phyloP scores from a whole-genome alignment of 1,139 yeast species.

The Yarrowia galli region DNA sequence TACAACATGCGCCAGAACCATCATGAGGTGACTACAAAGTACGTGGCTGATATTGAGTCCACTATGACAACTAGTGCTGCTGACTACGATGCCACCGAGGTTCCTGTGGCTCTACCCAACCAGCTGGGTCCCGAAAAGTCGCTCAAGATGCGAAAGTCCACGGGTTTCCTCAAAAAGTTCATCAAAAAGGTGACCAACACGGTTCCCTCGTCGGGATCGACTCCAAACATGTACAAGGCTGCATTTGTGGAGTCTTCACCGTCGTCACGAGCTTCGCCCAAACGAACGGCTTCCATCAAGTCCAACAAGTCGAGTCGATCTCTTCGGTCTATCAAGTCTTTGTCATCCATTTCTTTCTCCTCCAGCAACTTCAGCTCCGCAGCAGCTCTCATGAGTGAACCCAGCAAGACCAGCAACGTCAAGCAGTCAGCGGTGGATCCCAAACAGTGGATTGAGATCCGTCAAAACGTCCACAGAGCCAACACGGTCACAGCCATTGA shows the following conservation, averaged over 20 bases:
- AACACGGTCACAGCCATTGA: conserved; percentile 76
- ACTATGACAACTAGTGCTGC: background rate
- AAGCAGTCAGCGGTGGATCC: conserved; percentile 39
- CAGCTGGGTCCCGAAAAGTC: conserved; percentile 42
- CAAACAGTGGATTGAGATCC: conserved; percentile 58
- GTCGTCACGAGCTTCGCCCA: conserved; percentile 40
- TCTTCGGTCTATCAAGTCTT: conserved; percentile 42
- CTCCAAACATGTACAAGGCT: conserved; percentile 14
- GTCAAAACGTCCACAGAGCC: conserved; percentile 74
- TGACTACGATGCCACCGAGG: conserved; percentile 27
- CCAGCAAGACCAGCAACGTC: conserved; percentile 29
- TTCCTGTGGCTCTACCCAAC: conserved; percentile 20
- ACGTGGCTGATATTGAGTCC: conserved; percentile 20
- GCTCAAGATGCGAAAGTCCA: conserved; percentile 48
- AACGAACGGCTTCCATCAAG: conserved; percentile 45
- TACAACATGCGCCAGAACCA: conserved; percentile 26
- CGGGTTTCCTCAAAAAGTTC: conserved; percentile 64
- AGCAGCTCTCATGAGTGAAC: background rate
- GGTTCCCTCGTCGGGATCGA: conserved; percentile 32
- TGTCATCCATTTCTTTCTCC: conserved; percentile 40
- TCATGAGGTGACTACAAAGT: conserved; percentile 25
- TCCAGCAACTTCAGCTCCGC: conserved; percentile 31
- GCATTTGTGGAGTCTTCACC: conserved; percentile 27
- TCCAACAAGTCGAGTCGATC: conserved; percentile 45
- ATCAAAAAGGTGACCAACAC: conserved; percentile 47